phyloP scores from a whole-genome alignment of 2,329 filamentous ascomycete species.

The Fusarium piperis region DNA sequence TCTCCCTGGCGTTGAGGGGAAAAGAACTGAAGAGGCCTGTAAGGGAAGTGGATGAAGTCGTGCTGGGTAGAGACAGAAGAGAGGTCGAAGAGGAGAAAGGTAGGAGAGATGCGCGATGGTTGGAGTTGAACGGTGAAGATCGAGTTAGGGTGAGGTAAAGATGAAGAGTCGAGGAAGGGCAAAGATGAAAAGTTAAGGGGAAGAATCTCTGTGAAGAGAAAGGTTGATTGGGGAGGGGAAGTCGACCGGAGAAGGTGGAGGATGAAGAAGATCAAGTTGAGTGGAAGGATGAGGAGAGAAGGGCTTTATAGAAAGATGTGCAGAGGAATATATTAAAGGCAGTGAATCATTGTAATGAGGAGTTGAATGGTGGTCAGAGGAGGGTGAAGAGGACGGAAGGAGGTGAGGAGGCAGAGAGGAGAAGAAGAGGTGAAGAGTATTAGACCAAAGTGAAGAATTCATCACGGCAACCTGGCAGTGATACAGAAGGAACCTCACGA shows the following conservation, averaged over 20 bases:
- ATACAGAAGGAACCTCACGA: not conserved
- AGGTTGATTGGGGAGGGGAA: not conserved
- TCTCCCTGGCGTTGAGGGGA: not conserved
- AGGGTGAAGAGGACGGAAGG: not conserved
- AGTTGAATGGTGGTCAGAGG: not conserved
- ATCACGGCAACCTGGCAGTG: not conserved
- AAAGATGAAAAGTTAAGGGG: not conserved
- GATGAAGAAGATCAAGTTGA: not conserved
- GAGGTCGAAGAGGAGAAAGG: not conserved
- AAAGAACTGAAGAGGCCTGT: not conserved
- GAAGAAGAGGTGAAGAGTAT: not conserved
- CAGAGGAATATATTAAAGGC: not conserved
- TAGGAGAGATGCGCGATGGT: not conserved
- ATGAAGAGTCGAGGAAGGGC: not conserved
- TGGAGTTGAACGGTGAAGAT: not conserved
- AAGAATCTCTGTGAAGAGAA: not conserved
- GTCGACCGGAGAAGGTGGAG: not conserved
- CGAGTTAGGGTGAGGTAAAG: not conserved
- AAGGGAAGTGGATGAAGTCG: not conserved
- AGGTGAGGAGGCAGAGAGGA: not conserved
- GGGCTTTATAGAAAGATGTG: not conserved
- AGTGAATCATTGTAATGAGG: not conserved
- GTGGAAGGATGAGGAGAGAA: not conserved
- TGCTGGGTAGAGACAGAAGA: not conserved
- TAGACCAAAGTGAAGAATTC: not conserved